Base-by-base conservation (phyloP, 371 early-diverging fungal species). In the Actinomortierella wolfii region DNA sequence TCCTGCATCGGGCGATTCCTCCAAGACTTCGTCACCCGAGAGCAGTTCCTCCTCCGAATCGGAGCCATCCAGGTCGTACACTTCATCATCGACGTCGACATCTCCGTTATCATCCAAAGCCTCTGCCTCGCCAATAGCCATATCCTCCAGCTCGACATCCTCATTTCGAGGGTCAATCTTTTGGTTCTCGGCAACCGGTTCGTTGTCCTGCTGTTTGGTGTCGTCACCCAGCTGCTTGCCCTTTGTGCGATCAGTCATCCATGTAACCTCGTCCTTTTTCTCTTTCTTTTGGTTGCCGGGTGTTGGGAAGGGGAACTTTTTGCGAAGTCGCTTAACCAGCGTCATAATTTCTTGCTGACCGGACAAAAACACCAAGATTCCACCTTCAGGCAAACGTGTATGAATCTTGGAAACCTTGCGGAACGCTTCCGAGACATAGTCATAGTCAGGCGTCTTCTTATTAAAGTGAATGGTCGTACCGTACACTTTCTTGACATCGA, bases 331-430 rank as follows among this genome's bases (percentile, higher is more conserved):
- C 49, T 86, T 85, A 55, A 89, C 88, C n/a, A 95, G 71, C 14
- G 86, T 82, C 34, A 83, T 86, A 26, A 97, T 94, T 75, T 97
- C 97, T 29, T 89, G 88, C 76, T 97, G 95, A 25, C 97, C 97
- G 13, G 96, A 93, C 74, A 96, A 68, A 68, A 97, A 97, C 11
- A 95, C 89, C 43, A 97, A 81, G 28, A 97, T 93, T 9, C 94
- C 97, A 41, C 97, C 98, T n/a, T 79, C 80, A 0, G 98, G 97
- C 20, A 96, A 81, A 3, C 88, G 83, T 18, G 83, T 83, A 76
- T 98, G 98, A 54, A 99, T 98, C 71, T 97, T 96, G 66, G 84
- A 83, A 1, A 95, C 84, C 76, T 97, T 98, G 57, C 90, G 90
- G 70, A 83, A 88, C 0, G 93, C 95, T 69, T 91, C 93, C 21